These are phyloP conservation scores for Kalmanozyma brasiliensis DNA, from an alignment of 1,284 basidiomycete genomes.

Conservation along the genomic window DNA sequence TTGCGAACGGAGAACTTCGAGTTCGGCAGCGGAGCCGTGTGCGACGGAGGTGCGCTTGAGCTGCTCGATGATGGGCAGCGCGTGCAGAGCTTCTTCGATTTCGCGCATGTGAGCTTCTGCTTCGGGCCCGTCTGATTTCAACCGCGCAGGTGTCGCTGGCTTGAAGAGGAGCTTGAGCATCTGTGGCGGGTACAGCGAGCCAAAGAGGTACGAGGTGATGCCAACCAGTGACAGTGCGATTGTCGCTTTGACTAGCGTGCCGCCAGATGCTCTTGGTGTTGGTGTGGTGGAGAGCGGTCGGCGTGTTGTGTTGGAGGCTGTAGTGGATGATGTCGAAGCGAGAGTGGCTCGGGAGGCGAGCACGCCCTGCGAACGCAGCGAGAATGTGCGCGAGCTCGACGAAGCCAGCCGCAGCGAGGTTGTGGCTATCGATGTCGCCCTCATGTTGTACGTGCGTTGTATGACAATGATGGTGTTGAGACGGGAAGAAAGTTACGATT, in stretches of 20 bases:
- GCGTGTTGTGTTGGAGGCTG: slow-evolving; percentile 4
- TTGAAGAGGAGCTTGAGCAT: slow-evolving; percentile 77
- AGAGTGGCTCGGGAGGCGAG: background rate
- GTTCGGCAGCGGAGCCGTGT: slow-evolving; percentile 29
- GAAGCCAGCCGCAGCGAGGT: slow-evolving; percentile 4
- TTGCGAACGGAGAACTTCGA: slow-evolving; percentile 31
- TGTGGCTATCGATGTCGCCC: slow-evolving; percentile 15
- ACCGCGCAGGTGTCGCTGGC: slow-evolving; percentile 77
- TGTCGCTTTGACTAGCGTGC: slow-evolving; percentile 35
- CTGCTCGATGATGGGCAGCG: slow-evolving; percentile 71
- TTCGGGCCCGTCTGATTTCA: slow-evolving; percentile 74
- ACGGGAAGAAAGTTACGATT: background rate
- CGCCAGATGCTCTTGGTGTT: slow-evolving; percentile 15
- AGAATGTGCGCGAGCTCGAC: background rate
- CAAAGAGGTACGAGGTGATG: slow-evolving; percentile 71
- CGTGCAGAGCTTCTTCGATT: slow-evolving; percentile 78
- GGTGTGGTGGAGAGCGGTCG: slow-evolving; percentile 37
- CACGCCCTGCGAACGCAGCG: background rate
- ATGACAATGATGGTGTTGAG: slow-evolving; percentile 10
- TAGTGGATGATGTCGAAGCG: background rate
- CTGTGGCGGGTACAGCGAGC: slow-evolving; percentile 76
- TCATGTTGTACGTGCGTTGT: slow-evolving; percentile 8
- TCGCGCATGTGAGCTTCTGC: slow-evolving; percentile 74
- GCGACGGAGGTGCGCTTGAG: slow-evolving; percentile 34
- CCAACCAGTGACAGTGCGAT: slow-evolving; percentile 50